Conservation (phyloP, 495 filamentous ascomycete species). For the Podospora pseudoanserina region DNA sequence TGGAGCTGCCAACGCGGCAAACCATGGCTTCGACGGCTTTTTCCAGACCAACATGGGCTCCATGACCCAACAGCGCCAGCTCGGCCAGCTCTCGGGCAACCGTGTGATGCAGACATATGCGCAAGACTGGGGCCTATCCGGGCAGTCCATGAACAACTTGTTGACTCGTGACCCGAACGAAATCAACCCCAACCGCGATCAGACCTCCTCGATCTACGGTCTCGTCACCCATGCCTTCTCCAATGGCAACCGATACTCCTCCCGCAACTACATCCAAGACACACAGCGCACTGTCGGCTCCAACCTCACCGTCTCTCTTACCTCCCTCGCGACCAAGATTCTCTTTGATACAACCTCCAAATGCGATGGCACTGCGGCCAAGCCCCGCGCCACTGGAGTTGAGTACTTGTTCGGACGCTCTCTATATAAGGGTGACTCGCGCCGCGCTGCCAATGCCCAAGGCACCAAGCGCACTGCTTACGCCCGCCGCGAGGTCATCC, state of each 20-base stretch:
- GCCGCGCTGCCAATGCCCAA: slow-evolving; percentile 21
- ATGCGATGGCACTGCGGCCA: slow-evolving; percentile 15
- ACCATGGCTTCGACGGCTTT: slow-evolving; percentile 35
- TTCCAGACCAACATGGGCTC: slow-evolving; percentile 38
- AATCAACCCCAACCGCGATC: slow-evolving; percentile 30
- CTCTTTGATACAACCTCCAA: slow-evolving; percentile 31
- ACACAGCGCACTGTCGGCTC: slow-evolving; percentile 20
- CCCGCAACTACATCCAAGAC: slow-evolving; percentile 36
- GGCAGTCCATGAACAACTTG: slow-evolving; percentile 25
- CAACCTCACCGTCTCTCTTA: slow-evolving; percentile 36
- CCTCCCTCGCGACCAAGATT: slow-evolving; percentile 35
- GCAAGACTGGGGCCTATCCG: slow-evolving; percentile 26
- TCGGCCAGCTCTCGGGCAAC: slow-evolving; percentile 28
- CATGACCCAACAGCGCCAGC: slow-evolving; percentile 24
- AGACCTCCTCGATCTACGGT: slow-evolving; percentile 35
- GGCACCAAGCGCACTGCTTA: slow-evolving; percentile 20
- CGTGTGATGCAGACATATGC: slow-evolving; percentile 31
- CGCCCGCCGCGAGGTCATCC: slow-evolving; percentile 40
- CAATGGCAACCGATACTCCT: slow-evolving; percentile 37
- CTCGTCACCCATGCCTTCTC: slow-evolving; percentile 32
- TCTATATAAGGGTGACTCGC: slow-evolving; percentile 32
- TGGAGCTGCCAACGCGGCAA: slow-evolving; percentile 22
- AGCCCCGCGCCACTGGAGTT: slow-evolving; percentile 33
- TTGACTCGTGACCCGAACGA: slow-evolving; percentile 37
- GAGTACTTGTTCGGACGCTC: slow-evolving; percentile 35